Percentiles rank a stretch among this genome's conserved stretches.
These are phyloP conservation scores for Mallotus repandus DNA, from an alignment of 441 rosid genomes.

Conservation along the genomic window DNA sequence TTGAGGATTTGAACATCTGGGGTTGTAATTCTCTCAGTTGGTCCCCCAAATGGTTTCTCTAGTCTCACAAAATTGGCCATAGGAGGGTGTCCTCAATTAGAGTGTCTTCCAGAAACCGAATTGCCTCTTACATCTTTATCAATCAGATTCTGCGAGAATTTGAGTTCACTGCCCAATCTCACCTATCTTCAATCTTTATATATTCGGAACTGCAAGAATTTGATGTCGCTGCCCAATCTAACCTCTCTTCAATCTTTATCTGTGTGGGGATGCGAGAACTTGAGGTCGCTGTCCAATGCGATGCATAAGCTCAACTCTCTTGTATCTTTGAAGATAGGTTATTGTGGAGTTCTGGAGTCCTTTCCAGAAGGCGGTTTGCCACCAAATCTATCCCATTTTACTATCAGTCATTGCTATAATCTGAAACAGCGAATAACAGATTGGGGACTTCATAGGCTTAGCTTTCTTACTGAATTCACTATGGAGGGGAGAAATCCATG, in stretches of 20 bases:
- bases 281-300: conserved; percentile 27
- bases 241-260: conserved; percentile 5
- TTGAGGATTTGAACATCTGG: no score
- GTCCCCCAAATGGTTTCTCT: no score
- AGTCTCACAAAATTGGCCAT: no score
- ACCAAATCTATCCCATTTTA: conserved; percentile 18
- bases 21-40: no score
- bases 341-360: not conserved
- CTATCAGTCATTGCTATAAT: conserved; percentile 6
- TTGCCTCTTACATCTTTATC: no score
- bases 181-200: no score
- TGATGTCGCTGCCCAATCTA: not conserved
- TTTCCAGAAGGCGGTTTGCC: conserved; percentile 29
- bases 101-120: no score
- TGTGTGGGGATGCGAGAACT: conserved; percentile 20
- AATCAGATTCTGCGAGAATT: no score
- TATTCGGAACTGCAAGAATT: no score
- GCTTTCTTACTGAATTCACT: not conserved
- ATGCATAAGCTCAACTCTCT: conserved; percentile 31
- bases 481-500: not conserved
- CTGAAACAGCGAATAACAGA: not conserved
- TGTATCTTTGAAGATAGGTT: conserved; percentile 22
- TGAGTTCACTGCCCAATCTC: no score
- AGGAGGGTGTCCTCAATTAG: no score
- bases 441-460: conserved; percentile 20